Conservation (phyloP, 768 basidiomycete species). For the Xerocomellus amylosporus region DNA sequence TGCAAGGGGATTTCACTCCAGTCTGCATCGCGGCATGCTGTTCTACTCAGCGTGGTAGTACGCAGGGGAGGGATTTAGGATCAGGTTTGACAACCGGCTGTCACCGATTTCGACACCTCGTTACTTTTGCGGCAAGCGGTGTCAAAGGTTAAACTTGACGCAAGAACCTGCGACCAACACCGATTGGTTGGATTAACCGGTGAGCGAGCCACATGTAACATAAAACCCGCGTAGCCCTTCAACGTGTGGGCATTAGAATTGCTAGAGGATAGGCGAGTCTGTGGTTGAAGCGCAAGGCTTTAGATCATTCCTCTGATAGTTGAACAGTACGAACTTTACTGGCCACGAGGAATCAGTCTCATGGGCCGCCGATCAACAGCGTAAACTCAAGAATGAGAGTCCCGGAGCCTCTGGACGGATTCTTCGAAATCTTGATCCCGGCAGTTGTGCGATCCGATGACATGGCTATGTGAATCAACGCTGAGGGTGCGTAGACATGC, state of each 20-base stretch:
- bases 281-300: neutral
- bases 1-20: neutral
- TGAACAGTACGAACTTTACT: neutral
- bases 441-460: conserved; percentile 6
- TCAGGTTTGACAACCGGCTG: conserved; percentile 6
- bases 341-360: neutral
- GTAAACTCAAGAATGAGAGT: neutral
- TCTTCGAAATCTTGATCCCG: neutral
- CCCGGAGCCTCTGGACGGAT: neutral
- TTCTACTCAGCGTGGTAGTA: too few species aligned
- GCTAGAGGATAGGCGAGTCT: neutral
- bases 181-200: neutral
- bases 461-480: conserved; percentile 10
- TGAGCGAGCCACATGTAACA: conserved; percentile 4
- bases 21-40: neutral
- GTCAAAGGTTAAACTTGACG: neutral
- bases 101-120: neutral
- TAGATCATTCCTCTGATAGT: neutral
- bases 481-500: neutral
- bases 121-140: neutral
- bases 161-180: neutral
- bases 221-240: neutral
- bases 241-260: neutral
- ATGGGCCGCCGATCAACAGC: neutral
- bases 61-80: neutral